Evolutionary conservation across 371 early-diverging fungal genomes (phyloP).

Genomic region (Lichtheimia corymbifera): DNA sequence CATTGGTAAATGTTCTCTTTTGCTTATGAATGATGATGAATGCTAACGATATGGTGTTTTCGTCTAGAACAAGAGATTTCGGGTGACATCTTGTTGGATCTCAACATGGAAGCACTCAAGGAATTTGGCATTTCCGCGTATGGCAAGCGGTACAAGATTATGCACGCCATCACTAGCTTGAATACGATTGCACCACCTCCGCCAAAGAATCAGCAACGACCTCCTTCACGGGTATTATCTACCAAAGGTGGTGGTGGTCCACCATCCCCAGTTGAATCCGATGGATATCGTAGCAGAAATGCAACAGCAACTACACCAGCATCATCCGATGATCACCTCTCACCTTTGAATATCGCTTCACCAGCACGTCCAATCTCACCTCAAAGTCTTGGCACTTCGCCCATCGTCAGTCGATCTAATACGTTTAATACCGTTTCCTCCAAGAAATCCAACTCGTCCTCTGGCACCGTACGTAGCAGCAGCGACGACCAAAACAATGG

Average conservation of each 20-base stretch:
- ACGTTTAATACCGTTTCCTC: slow-evolving; percentile 48
- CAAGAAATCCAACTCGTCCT: slow-evolving; percentile 24
- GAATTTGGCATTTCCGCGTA: slow-evolving; percentile 70
- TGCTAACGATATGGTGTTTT: background rate
- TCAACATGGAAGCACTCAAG: slow-evolving; percentile 66
- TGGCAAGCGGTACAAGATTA: slow-evolving; percentile 72
- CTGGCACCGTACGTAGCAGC: slow-evolving; percentile 17
- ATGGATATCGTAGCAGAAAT: background rate
- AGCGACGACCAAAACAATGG: slow-evolving; percentile 8
- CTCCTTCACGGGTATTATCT: background rate
- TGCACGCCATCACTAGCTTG: slow-evolving; percentile 63
- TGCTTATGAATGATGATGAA: background rate
- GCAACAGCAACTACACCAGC: background rate
- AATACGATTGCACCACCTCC: slow-evolving; percentile 8
- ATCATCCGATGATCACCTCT: background rate
- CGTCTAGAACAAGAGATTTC: slow-evolving; percentile 67
- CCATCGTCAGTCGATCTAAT: slow-evolving; percentile 39
- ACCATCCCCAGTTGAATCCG: slow-evolving; percentile 20
- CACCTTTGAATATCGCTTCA: background rate
- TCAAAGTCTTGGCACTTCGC: slow-evolving; percentile 30
- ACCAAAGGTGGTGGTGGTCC: slow-evolving; percentile 1
- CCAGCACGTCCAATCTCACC: slow-evolving; percentile 33
- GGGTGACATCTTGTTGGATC: slow-evolving; percentile 67
- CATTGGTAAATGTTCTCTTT: slow-evolving; percentile 50
- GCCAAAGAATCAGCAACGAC: background rate